phyloP scores from a whole-genome alignment of 2,329 filamentous ascomycete genomes.

The Talaromyces pinophilus region DNA sequence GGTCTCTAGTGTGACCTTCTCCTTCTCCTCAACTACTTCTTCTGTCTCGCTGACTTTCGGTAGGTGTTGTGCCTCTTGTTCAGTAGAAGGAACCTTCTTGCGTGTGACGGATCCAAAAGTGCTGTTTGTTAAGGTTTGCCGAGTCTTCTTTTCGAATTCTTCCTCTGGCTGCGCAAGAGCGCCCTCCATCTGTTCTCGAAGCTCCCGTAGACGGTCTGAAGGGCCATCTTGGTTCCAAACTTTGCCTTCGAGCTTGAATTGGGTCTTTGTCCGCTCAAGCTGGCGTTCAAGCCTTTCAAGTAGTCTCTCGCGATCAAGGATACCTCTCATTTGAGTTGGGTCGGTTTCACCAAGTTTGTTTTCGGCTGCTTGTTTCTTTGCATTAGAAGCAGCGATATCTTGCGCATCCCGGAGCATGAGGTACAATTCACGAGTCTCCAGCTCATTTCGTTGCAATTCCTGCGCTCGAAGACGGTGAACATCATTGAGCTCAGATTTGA shows the following conservation, averaged over 20 bases:
- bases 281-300: conserved; percentile 95
- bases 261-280: conserved; percentile 93
- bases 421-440: conserved; percentile 94
- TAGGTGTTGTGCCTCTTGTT: conserved; percentile 49
- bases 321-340: conserved; percentile 80
- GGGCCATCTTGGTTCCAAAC: conserved; percentile 85
- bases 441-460: conserved; percentile 89
- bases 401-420: conserved; percentile 98
- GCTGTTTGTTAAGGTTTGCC: conserved; percentile 67
- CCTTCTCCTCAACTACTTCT: conserved; percentile 54
- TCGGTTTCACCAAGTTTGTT: conserved; percentile 62
- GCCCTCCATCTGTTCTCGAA: conserved; percentile 93
- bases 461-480: conserved; percentile 82
- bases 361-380: conserved; percentile 56
- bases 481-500: conserved; percentile 87
- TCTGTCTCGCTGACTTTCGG: conserved; percentile 50
- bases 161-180: conserved; percentile 54
- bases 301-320: conserved; percentile 85
- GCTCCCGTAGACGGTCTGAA: conserved; percentile 85
- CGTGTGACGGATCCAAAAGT: conserved; percentile 72
- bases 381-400: conserved; percentile 88
- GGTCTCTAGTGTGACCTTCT: conserved; percentile 70
- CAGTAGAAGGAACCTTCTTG: conserved; percentile 48
- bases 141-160: conserved; percentile 57
- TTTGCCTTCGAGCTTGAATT: conserved; percentile 93